Conservation (phyloP, 495 filamentous ascomycete species). For the Geopyxis carbonaria region DNA sequence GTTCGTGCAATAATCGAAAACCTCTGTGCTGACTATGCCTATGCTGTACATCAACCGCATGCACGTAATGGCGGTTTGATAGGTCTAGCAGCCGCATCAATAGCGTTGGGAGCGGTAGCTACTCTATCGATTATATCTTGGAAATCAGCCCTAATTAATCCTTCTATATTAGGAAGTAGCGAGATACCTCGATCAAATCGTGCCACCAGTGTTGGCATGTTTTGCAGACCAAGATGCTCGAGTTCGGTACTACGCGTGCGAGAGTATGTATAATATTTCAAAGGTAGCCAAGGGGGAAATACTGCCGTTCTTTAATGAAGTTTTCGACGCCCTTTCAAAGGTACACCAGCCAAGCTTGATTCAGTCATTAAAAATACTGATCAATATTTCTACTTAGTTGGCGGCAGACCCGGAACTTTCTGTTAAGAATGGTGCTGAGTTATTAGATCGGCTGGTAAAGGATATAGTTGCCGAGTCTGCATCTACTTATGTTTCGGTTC, state of each 20-base stretch:
- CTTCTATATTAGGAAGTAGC: conserved; percentile 88
- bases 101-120: conserved; percentile 81
- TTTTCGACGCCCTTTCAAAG: conserved; percentile 95
- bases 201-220: conserved; percentile 94
- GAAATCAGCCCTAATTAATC: background rate
- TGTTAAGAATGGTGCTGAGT: conserved; percentile 95
- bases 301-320: conserved; percentile 87
- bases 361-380: conserved; percentile 5
- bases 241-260: conserved; percentile 96
- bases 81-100: conserved; percentile 87
- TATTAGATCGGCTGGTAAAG: conserved; percentile 89
- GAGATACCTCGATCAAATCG: conserved; percentile 76
- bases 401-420: conserved; percentile 92
- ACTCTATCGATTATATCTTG: background rate
- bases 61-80: conserved; percentile 94
- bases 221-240: conserved; percentile 97
- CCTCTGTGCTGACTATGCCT: conserved; percentile 94
- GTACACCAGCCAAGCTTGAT: conserved; percentile 31
- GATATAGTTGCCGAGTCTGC: conserved; percentile 97
- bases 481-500: conserved; percentile 78
- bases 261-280: conserved; percentile 99
- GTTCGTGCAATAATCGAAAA: conserved; percentile 81
- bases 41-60: conserved; percentile 93
- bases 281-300: conserved; percentile 97
- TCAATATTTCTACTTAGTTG: conserved; percentile 37